A percentile compares a stretch with the other conserved stretches of the same genome.
Conservation (phyloP, 148 eudicot species). For the Vaccinium vitisidaea region DNA sequence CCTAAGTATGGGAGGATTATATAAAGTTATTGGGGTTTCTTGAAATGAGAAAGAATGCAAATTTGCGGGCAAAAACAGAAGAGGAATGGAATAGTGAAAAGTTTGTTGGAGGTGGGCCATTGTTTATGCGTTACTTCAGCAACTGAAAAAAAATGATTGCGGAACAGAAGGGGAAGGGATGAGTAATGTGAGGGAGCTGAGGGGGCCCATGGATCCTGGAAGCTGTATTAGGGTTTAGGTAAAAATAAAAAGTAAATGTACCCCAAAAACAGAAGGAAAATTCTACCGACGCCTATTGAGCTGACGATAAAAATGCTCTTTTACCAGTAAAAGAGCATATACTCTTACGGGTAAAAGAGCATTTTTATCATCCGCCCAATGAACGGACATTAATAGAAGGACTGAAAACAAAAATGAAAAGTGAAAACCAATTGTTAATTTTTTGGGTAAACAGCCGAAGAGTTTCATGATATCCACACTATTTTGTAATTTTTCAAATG, state of each 20-base stretch:
- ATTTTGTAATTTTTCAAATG: not conserved
- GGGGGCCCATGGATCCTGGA: not conserved
- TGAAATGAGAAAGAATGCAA: not conserved
- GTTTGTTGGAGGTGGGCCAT: slow-evolving; percentile 19
- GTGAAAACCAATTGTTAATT: not conserved
- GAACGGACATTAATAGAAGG: no score
- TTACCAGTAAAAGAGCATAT: no score
- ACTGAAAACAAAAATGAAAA: not conserved
- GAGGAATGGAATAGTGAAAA: slow-evolving; percentile 4
- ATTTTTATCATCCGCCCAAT: no score
- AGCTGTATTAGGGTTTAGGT: not conserved
- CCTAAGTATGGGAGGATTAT: not conserved
- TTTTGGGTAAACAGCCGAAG: not conserved
- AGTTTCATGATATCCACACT: not conserved
- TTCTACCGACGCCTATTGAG: no score
- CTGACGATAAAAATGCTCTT: no score
- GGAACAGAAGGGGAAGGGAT: slow-evolving; percentile 16
- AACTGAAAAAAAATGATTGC: slow-evolving; percentile 23
- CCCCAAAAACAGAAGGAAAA: no score
- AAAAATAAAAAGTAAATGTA: not conserved
- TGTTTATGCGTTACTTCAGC: slow-evolving; percentile 25
- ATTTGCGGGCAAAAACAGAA: not conserved
- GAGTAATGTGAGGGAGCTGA: not conserved
- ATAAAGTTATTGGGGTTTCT: not conserved
- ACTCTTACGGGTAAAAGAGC: no score